Conservation (phyloP, 2,329 filamentous ascomycete species). For the Ceratocystis harringtonii region DNA sequence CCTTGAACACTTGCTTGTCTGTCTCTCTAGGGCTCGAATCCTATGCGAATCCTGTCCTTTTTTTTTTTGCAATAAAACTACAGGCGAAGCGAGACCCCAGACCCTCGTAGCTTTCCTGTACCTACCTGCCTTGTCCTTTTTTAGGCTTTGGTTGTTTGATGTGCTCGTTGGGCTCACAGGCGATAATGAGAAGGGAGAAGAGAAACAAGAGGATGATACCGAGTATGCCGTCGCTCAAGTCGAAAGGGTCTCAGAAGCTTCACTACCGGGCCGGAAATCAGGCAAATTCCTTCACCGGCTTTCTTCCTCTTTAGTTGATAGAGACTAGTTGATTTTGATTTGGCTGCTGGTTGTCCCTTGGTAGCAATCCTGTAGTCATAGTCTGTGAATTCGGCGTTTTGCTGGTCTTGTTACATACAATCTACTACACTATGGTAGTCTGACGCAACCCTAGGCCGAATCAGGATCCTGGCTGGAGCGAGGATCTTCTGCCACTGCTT, state of each 20-base stretch:
- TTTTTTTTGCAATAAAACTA: background rate
- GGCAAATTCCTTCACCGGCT: background rate
- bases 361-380: background rate
- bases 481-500: background rate
- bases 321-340: background rate
- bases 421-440: background rate
- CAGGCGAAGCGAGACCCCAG: background rate
- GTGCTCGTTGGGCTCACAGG: background rate
- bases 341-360: background rate
- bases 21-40: background rate
- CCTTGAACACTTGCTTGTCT: background rate
- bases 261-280: background rate
- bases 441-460: background rate
- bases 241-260: background rate
- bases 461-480: background rate
- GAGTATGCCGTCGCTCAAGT: too few species aligned
- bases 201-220: too few species aligned
- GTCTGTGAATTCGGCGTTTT: background rate
- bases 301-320: background rate
- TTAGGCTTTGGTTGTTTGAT: background rate
- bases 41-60: background rate
- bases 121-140: background rate
- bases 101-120: background rate
- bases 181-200: background rate
- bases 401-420: slow-evolving; percentile 4